These are phyloP conservation scores for Podospora australis DNA, from an alignment of 495 filamentous ascomycete genomes.

Conservation along the genomic window DNA sequence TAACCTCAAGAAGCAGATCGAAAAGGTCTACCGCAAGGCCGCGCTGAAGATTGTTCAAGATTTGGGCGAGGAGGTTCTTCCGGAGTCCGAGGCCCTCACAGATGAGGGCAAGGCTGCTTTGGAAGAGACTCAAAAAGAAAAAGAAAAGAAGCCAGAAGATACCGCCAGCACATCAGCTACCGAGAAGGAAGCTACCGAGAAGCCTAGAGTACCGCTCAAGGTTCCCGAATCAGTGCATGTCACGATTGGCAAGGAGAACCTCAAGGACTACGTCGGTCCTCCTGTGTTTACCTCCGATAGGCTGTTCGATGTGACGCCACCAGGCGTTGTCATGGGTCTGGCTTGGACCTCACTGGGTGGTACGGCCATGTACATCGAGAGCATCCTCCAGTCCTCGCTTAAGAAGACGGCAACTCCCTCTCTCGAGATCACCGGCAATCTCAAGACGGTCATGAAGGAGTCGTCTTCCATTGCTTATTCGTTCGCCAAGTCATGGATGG, in stretches of 20 bases:
- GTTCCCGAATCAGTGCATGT: conserved; percentile 87
- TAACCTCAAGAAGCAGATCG: conserved; percentile 98
- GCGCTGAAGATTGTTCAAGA: conserved; percentile 96
- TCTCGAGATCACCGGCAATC: conserved; percentile 85
- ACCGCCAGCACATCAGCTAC: conserved; percentile 11
- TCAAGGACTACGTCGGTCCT: conserved; percentile 97
- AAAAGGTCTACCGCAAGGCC: conserved; percentile 97
- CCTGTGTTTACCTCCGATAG: conserved; percentile 93
- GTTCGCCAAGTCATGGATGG: conserved; percentile 86
- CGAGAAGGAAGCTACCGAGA: conserved; percentile 46
- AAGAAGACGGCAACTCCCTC: conserved; percentile 63
- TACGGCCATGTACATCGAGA: conserved; percentile 93
- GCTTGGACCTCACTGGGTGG: conserved; percentile 99
- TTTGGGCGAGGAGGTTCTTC: conserved; percentile 76
- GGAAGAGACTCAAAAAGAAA: conserved; percentile 45
- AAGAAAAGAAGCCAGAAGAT: conserved; percentile 15
- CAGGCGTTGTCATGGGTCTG: conserved; percentile 98
- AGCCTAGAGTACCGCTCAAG: conserved; percentile 69
- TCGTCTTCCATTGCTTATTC: conserved; percentile 91
- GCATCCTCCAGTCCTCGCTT: conserved; percentile 81
- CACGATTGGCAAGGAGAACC: conserved; percentile 76
- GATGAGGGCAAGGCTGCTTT: conserved; percentile 81
- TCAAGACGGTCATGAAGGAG: conserved; percentile 98
- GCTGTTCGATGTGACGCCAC: conserved; percentile 87
- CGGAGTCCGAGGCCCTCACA: conserved; percentile 78